Base-by-base conservation (phyloP, 2,329 filamentous ascomycete species). In the Tolypocladium endophyticum region DNA sequence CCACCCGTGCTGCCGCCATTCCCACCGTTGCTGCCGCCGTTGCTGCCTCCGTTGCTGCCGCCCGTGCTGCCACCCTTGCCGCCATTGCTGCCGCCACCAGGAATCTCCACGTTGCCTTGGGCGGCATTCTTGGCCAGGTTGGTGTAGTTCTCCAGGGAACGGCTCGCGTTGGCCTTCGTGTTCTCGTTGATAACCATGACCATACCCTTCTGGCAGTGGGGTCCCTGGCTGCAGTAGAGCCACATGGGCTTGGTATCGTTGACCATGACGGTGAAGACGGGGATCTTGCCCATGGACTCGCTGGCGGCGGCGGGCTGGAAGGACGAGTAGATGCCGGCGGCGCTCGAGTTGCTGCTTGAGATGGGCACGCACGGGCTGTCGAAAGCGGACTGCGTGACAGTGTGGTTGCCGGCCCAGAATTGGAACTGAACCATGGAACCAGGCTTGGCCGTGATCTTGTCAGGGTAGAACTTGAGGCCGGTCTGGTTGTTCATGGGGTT, bases 201-300 rank as follows among this genome's bases (percentile, higher is more conserved):
- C 87, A 92, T 92, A 62, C 88, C 88, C 55, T 71, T 75, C 72
- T 91, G 83, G 74, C 89, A 94, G 76, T 94, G 90, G 68, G 80
- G 83, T 54, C 71, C 85, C 72, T 91, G 87, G 36, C 84, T 85
- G 76, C 89, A 93, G 80, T 88, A 93, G 64, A 89, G 76, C 89
- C 90, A 94, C 64, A 92, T 78, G 36, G 90, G 89, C 59, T 81
- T 87, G 53, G 80, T 83, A 72, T 85, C 79, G 68, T 86, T 87
- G 72, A 94, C 76, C 71, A 80, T 80, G 68, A 93, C 77, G 61
- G 87, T 90, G 74, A 86, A 94, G 58, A 86, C 86, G 35, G 88
- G 83, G 61, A 85, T 79, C 70, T 77, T 74, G 65, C 77, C 78
- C 66, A 72, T 76, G 62, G 72, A 67, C 28, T 73, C 69, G 63